Evolutionary conservation across 768 basidiomycete genomes (phyloP).

Genomic region (Termitomyces titanicus): DNA sequence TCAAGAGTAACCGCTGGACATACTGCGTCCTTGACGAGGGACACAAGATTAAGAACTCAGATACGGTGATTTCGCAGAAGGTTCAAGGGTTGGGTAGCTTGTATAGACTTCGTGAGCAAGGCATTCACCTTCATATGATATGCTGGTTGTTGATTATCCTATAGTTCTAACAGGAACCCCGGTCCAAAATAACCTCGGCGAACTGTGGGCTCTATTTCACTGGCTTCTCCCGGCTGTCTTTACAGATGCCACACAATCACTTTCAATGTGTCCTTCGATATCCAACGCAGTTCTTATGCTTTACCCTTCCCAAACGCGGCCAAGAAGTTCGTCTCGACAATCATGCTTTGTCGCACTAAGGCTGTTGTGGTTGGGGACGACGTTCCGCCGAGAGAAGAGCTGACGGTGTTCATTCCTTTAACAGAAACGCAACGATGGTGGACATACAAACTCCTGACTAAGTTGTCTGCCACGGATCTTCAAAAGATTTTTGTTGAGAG

Average conservation of each 20-base stretch:
- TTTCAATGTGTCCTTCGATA: constrained; percentile 54
- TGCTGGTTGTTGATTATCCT: background rate
- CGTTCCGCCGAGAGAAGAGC: constrained; percentile 57
- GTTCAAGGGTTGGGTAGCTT: constrained; percentile 53
- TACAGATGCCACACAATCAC: constrained; percentile 39
- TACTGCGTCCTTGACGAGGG: constrained; percentile 65
- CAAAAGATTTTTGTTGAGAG: constrained; percentile 40
- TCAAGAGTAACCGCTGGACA: constrained; percentile 55
- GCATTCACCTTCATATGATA: background rate
- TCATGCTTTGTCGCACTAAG: constrained; percentile 65
- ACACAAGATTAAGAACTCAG: constrained; percentile 71
- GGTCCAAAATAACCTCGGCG: constrained; percentile 61
- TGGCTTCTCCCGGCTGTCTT: constrained; percentile 57
- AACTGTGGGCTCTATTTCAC: constrained; percentile 53
- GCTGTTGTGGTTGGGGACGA: constrained; percentile 36
- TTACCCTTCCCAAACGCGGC: constrained; percentile 44
- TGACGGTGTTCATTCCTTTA: constrained; percentile 53
- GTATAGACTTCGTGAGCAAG: constrained; percentile 49
- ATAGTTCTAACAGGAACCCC: constrained; percentile 72
- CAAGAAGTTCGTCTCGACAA: constrained; percentile 41
- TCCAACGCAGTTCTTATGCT: constrained; percentile 49
- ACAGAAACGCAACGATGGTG: constrained; percentile 61
- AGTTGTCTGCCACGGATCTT: constrained; percentile 46
- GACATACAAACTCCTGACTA: constrained; percentile 53
- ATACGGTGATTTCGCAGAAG: constrained; percentile 48